phyloP scores from a whole-genome alignment of 1,139 yeast species.

The Tardiomyces blankii region DNA sequence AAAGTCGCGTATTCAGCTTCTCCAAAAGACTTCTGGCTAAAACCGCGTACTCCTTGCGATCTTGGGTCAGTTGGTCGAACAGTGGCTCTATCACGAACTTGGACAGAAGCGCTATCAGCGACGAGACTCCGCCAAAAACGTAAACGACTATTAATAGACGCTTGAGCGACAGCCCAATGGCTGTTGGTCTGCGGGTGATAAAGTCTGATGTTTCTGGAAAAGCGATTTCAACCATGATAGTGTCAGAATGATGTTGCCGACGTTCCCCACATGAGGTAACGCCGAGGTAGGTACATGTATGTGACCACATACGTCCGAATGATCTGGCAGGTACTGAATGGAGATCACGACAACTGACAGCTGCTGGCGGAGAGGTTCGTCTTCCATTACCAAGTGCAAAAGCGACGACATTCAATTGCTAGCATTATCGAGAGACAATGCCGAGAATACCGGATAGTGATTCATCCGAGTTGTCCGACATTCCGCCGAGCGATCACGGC shows the following conservation, averaged over 20 bases:
- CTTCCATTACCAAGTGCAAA: no score
- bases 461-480: conserved; percentile 11
- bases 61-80: conserved; percentile 23
- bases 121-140: conserved; percentile 25
- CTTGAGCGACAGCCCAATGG: conserved; percentile 9
- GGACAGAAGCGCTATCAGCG: conserved; percentile 20
- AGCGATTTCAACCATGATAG: conserved; percentile 5
- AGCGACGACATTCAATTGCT: no score
- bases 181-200: conserved; percentile 6
- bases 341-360: no score
- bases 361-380: no score
- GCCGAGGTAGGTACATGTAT: neutral
- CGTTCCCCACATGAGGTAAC: neutral
- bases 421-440: neutral
- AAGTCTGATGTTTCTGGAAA: conserved; percentile 16
- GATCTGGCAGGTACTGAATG: no score
- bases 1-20: conserved; percentile 12
- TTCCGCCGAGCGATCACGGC: conserved; percentile 4
- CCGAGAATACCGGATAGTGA: conserved; percentile 3
- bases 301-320: neutral
- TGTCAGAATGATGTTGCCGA: neutral
- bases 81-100: conserved; percentile 25
- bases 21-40: conserved; percentile 14
- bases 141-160: conserved; percentile 22
- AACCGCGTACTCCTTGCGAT: conserved; percentile 22